These are phyloP conservation scores for Ascosphaera apis DNA, from an alignment of 2,329 filamentous ascomycete genomes.

Conservation along the genomic window DNA sequence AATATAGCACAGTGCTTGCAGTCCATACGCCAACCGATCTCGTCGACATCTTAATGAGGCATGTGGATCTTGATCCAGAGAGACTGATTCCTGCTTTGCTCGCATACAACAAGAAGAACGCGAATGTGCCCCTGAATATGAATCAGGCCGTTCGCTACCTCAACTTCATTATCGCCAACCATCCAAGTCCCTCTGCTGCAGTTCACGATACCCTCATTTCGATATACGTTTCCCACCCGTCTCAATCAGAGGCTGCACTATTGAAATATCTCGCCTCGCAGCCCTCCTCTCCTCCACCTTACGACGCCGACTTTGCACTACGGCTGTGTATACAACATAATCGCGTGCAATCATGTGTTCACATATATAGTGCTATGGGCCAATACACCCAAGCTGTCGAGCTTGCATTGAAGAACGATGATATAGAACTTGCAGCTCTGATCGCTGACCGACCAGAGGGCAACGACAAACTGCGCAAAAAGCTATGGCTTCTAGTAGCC, in stretches of 20 bases:
- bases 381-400: slow-evolving; percentile 88
- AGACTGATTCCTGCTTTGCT: slow-evolving; percentile 82
- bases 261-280: slow-evolving; percentile 80
- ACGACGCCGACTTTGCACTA: slow-evolving; percentile 89
- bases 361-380: slow-evolving; percentile 93
- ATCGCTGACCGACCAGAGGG: slow-evolving; percentile 68
- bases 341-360: slow-evolving; percentile 79
- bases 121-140: slow-evolving; percentile 40
- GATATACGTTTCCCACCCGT: slow-evolving; percentile 73
- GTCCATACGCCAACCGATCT: slow-evolving; percentile 61
- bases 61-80: slow-evolving; percentile 60
- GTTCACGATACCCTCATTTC: slow-evolving; percentile 95
- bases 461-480: slow-evolving; percentile 62
- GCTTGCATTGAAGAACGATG: slow-evolving; percentile 68
- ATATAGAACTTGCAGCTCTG: slow-evolving; percentile 70
- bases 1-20: slow-evolving; percentile 94
- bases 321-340: slow-evolving; percentile 87
- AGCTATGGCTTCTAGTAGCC: slow-evolving; percentile 85
- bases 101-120: slow-evolving; percentile 56
- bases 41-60: slow-evolving; percentile 89
- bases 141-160: slow-evolving; percentile 92
- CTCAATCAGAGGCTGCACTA: slow-evolving; percentile 62
- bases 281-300: slow-evolving; percentile 60
- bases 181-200: slow-evolving; percentile 54
- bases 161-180: slow-evolving; percentile 71